A percentile compares a stretch with the other conserved stretches of the same genome.
Conservation (phyloP, 176 grass and related monocot species). For the Thinopyrum elongatum region DNA sequence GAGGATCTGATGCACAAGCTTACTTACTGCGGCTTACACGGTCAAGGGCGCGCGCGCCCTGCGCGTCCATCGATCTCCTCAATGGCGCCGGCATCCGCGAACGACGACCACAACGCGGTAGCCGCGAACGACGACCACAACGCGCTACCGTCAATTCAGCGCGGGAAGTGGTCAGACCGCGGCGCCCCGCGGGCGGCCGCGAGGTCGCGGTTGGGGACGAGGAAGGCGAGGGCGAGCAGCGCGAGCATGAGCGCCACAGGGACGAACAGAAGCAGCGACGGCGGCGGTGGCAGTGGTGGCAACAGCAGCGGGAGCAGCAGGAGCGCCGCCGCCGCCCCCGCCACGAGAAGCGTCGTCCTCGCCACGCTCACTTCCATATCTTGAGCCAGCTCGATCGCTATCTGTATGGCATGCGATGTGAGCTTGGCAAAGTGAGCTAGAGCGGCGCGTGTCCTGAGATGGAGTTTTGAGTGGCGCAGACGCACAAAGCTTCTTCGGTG, state of each 20-base stretch:
- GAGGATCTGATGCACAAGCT: not conserved
- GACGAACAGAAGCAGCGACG: slow-evolving; percentile 15
- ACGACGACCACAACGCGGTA: not conserved
- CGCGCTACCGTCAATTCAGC: not conserved
- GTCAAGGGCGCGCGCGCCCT: not conserved
- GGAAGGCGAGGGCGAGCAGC: slow-evolving; percentile 33
- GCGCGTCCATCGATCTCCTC: not conserved
- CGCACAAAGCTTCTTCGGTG: too few relatives aligned
- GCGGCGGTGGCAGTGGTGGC: slow-evolving; percentile 39
- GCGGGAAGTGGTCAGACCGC: not conserved
- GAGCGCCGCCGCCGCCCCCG: slow-evolving; percentile 14
- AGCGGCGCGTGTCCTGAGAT: not conserved
- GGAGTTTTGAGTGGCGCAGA: too few relatives aligned
- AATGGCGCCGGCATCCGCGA: too few relatives aligned
- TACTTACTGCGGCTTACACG: not conserved
- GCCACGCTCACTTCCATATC: slow-evolving; percentile 10
- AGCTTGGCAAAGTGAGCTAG: not conserved
- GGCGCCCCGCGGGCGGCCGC: not conserved
- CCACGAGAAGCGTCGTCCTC: slow-evolving; percentile 6
- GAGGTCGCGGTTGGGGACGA: slow-evolving; percentile 16
- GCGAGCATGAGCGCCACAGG: slow-evolving; percentile 27
- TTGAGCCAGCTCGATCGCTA: not conserved
- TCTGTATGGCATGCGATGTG: not conserved
- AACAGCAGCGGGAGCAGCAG: slow-evolving; percentile 32
- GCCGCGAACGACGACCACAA: too few relatives aligned